These are phyloP conservation scores for Pelargonium australe DNA, from an alignment of 441 rosid species.

Conservation along the genomic window DNA sequence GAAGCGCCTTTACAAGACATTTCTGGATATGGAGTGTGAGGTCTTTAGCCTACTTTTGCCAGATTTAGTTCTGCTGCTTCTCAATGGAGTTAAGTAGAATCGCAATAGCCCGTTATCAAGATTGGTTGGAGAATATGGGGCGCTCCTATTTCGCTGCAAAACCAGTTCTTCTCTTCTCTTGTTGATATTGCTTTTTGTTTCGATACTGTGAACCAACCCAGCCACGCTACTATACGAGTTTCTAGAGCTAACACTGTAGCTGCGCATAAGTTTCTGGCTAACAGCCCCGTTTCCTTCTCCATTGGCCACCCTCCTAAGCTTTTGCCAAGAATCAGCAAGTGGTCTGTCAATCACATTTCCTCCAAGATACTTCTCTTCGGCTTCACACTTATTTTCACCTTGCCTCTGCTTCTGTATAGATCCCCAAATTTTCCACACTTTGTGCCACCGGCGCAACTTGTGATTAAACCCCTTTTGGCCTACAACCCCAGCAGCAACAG, in stretches of 20 bases:
- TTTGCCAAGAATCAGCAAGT: constrained; percentile 37
- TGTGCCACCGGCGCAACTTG: constrained; percentile 31
- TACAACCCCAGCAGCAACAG: constrained; percentile 25
- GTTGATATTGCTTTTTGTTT: constrained; percentile 21
- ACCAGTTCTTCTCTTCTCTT: constrained; percentile 31
- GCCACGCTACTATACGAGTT: constrained; percentile 28
- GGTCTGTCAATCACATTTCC: constrained; percentile 31
- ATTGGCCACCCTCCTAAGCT: constrained; percentile 33
- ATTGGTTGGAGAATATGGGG: constrained; percentile 28
- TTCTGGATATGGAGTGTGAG: constrained; percentile 26
- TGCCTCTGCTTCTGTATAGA: constrained; percentile 30
- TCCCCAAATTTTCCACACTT: constrained; percentile 48
- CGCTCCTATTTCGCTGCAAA: constrained; percentile 25
- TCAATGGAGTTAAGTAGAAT: constrained; percentile 51
- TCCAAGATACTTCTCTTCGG: constrained; percentile 21
- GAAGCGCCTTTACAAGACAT: constrained; percentile 28
- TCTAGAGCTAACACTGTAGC: constrained; percentile 39
- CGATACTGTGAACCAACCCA: constrained; percentile 28
- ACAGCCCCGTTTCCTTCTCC: constrained; percentile 32
- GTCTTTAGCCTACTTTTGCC: constrained; percentile 42
- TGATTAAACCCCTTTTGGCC: constrained; percentile 29
- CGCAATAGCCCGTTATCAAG: constrained; percentile 41
- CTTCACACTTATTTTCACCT: constrained; percentile 21
- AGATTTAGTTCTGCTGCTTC: constrained; percentile 44
- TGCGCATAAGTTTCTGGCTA: constrained; percentile 36